Conservation (phyloP, 192 early-diverging fungal genomes). For the Rhizoclosmatium sp. region DNA sequence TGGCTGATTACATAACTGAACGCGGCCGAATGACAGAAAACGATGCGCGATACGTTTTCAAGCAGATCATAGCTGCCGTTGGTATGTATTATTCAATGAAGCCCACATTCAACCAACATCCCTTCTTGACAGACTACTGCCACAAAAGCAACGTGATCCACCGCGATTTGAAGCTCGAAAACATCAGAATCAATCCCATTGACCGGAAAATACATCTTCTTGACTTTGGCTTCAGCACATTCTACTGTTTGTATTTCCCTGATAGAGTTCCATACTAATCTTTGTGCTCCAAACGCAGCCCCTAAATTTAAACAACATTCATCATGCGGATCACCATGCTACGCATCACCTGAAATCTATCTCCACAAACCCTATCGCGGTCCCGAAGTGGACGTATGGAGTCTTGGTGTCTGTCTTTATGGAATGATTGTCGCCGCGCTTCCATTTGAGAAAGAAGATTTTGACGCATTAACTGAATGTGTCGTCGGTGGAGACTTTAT, state of each 20-base stretch:
- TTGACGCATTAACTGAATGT: conserved; percentile 25
- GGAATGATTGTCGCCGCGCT: conserved; percentile 42
- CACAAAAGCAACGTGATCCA: conserved; percentile 51
- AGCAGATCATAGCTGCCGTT: conserved; percentile 44
- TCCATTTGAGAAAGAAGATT: conserved; percentile 48
- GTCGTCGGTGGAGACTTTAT: conserved; percentile 31
- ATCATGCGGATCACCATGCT: conserved; percentile 51
- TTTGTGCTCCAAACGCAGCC: not conserved
- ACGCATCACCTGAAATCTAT: conserved; percentile 53
- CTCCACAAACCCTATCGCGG: conserved; percentile 35
- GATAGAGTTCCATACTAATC: not conserved
- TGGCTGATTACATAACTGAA: conserved; percentile 48
- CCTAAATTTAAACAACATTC: conserved; percentile 41
- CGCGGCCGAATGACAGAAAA: conserved; percentile 38
- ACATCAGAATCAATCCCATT: conserved; percentile 39
- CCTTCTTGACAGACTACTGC: conserved; percentile 31
- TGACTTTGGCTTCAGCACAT: conserved; percentile 54
- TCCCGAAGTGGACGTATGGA: conserved; percentile 47
- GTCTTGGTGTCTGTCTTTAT: conserved; percentile 46
- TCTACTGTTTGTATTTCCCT: conserved; percentile 25
- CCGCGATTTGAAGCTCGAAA: conserved; percentile 56
- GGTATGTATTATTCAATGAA: conserved; percentile 11
- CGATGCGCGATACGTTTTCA: conserved; percentile 34
- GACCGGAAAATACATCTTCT: conserved; percentile 36
- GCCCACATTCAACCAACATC: not conserved